phyloP scores from a whole-genome alignment of 1,139 yeast genomes.

The Yamadazyma kanchanaburiensis region DNA sequence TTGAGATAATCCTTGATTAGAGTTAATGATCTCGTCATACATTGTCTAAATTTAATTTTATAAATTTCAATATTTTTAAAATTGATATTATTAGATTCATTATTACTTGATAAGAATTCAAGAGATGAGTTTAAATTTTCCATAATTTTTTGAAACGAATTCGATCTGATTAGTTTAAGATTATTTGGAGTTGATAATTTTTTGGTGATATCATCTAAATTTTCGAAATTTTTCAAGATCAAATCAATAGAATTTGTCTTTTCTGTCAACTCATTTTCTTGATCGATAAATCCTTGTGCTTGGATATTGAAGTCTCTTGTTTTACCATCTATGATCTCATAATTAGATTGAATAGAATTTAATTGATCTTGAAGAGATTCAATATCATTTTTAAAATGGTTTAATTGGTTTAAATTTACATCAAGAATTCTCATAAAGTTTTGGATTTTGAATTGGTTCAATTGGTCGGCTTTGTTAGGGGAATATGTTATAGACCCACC shows the following conservation, averaged over 20 bases:
- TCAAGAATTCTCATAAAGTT: slow-evolving; percentile 42
- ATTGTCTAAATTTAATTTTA: slow-evolving; percentile 72
- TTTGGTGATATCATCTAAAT: slow-evolving; percentile 66
- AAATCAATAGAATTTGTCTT: slow-evolving; percentile 49
- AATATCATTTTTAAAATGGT: slow-evolving; percentile 7
- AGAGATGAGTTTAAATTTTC: slow-evolving; percentile 55
- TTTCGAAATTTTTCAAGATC: slow-evolving; percentile 62
- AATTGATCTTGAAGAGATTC: slow-evolving; percentile 27
- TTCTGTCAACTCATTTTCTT: slow-evolving; percentile 42
- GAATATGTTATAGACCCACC: slow-evolving; percentile 2
- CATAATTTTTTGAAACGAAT: slow-evolving; percentile 54
- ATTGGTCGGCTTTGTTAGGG: slow-evolving; percentile 2
- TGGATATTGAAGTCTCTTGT: slow-evolving; percentile 63
- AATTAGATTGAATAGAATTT: slow-evolving; percentile 31
- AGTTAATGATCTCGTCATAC: slow-evolving; percentile 79
- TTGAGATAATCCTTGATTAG: slow-evolving; percentile 67
- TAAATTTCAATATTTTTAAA: slow-evolving; percentile 73
- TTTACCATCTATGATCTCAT: slow-evolving; percentile 55
- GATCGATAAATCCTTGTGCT: slow-evolving; percentile 51
- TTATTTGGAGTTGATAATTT: slow-evolving; percentile 57
- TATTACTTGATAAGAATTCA: slow-evolving; percentile 30
- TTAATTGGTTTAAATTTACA: slow-evolving; percentile 29
- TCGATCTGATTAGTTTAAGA: slow-evolving; percentile 31
- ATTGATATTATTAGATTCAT: slow-evolving; percentile 19
- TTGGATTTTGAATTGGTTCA: slow-evolving; percentile 16